Percentiles rank a stretch among this genome's conserved stretches.
These are phyloP conservation scores for Penicillium maclennaniae DNA, from an alignment of 495 filamentous ascomycete genomes.

Conservation along the genomic window DNA sequence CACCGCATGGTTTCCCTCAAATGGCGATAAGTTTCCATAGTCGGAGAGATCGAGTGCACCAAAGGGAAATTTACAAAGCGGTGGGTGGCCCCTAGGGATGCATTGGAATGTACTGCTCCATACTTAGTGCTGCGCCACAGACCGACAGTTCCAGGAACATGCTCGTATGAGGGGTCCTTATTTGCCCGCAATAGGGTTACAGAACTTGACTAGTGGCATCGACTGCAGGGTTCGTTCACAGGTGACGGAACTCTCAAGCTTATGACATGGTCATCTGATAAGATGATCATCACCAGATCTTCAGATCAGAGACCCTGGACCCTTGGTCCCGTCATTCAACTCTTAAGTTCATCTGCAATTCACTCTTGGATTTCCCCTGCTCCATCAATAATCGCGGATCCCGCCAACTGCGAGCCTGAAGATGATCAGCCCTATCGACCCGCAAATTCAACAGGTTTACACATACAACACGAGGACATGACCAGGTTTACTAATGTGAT, in stretches of 20 bases:
- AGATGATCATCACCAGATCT: background rate
- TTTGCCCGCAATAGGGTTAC: background rate
- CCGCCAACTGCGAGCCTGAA: background rate
- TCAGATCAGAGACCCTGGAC: background rate
- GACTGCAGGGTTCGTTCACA: background rate
- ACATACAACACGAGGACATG: background rate
- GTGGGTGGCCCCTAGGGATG: background rate
- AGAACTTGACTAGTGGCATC: background rate
- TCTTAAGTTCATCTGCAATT: background rate
- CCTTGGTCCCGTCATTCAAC: background rate
- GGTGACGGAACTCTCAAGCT: background rate
- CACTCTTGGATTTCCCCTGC: background rate
- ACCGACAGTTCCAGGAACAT: background rate
- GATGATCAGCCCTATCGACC: background rate
- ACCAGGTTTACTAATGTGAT: background rate
- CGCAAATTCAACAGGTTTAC: background rate
- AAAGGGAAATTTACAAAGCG: background rate
- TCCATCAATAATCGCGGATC: background rate
- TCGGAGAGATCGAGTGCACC: background rate
- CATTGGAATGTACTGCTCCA: background rate
- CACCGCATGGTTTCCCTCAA: background rate
- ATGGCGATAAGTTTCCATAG: background rate
- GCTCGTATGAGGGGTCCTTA: background rate
- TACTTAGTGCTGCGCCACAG: background rate
- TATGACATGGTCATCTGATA: slow-evolving; percentile 11